phyloP scores from a whole-genome alignment of 2,329 filamentous ascomycete species.

The Phaeosphaeriaceae sp. region DNA sequence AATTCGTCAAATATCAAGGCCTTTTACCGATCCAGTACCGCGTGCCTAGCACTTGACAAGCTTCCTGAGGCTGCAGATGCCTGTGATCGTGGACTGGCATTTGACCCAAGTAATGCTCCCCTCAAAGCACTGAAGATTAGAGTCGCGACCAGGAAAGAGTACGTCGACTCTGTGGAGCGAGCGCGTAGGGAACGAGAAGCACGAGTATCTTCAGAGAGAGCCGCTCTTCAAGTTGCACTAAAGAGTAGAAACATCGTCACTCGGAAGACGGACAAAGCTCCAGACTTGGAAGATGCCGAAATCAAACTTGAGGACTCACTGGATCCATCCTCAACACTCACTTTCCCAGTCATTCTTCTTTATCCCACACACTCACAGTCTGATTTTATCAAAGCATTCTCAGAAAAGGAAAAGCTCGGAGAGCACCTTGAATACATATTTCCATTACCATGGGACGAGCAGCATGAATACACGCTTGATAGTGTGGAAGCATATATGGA shows the following conservation, averaged over 20 bases:
- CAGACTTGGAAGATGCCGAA: conserved; percentile 85
- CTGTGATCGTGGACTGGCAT: conserved; percentile 71
- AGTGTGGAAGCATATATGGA: conserved; percentile 89
- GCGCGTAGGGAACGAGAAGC: conserved; percentile 63
- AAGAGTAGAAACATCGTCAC: conserved; percentile 73
- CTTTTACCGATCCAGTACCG: conserved; percentile 81
- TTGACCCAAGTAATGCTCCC: conserved; percentile 74
- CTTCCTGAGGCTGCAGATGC: conserved; percentile 81
- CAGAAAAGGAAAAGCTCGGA: conserved; percentile 74
- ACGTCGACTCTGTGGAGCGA: conserved; percentile 62
- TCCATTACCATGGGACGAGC: conserved; percentile 83
- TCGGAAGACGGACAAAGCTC: conserved; percentile 71
- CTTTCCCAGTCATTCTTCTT: conserved; percentile 80
- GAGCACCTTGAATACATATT: conserved; percentile 87
- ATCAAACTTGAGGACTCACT: conserved; percentile 74
- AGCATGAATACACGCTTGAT: conserved; percentile 67
- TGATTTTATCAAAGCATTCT: conserved; percentile 89
- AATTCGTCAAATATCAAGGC: conserved; percentile 88
- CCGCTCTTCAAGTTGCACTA: conserved; percentile 61
- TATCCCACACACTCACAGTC: conserved; percentile 84
- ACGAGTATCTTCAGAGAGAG: conserved; percentile 62
- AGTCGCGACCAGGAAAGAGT: conserved; percentile 65
- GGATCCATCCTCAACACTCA: conserved; percentile 73
- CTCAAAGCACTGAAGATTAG: conserved; percentile 68
- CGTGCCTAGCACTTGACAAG: conserved; percentile 79